These are phyloP conservation scores for Apiospora koreana DNA, from an alignment of 2,329 filamentous ascomycete species.

Conservation along the genomic window DNA sequence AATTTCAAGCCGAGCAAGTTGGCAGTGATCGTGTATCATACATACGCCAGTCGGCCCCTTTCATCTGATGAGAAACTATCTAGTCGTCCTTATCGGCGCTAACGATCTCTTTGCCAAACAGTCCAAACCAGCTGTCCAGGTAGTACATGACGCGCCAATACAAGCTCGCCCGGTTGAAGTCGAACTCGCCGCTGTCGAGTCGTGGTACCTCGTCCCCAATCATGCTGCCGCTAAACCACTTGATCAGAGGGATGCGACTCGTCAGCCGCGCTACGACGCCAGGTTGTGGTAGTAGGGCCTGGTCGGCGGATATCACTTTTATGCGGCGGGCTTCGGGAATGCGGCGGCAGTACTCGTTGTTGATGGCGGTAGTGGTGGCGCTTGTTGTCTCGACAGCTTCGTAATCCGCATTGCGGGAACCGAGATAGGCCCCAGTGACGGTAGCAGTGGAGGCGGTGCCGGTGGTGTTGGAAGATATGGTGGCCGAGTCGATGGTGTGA, in stretches of 20 bases:
- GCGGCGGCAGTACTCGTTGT: conserved; percentile 55
- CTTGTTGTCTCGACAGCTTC: conserved; percentile 15
- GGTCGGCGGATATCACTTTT: conserved; percentile 66
- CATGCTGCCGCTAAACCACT: conserved; percentile 71
- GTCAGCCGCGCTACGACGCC: conserved; percentile 65
- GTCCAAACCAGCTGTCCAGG: conserved; percentile 58
- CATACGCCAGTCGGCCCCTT: not conserved
- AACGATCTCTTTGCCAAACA: conserved; percentile 61
- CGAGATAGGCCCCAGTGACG: conserved; percentile 36
- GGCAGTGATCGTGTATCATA: not conserved
- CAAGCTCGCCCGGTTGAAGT: conserved; percentile 67
- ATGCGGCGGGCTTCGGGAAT: conserved; percentile 69
- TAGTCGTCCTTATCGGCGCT: conserved; percentile 61
- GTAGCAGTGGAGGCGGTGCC: conserved; percentile 47
- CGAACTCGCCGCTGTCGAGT: conserved; percentile 74
- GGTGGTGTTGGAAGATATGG: conserved; percentile 43
- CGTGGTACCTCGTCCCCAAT: conserved; percentile 77
- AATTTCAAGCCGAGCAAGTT: not conserved
- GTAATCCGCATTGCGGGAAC: conserved; percentile 3
- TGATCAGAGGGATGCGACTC: conserved; percentile 67
- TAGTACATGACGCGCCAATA: conserved; percentile 70
- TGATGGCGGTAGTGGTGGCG: conserved; percentile 30
- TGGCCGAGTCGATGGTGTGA: conserved; percentile 59
- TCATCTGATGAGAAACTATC: not conserved
- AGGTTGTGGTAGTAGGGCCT: conserved; percentile 70